Evolutionary conservation across 169 alveolate species (phyloP), one percentile per base, ranked within the genome.

Genomic region (Theileria luwenshuni): DNA sequence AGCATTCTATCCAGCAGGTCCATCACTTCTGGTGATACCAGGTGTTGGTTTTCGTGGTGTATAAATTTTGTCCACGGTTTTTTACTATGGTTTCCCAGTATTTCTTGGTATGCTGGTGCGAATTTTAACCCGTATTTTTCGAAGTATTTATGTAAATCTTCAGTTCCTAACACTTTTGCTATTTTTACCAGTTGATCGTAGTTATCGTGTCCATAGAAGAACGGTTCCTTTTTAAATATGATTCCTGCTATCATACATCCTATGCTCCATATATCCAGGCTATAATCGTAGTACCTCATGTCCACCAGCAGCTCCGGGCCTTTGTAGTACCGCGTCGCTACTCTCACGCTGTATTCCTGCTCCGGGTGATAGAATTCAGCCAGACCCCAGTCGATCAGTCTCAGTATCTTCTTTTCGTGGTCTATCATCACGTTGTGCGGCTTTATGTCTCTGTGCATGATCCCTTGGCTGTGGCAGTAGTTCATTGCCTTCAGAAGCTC

Each of bases 281-380:
- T 94, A 76, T 98, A 98, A 86, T 97, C 99, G 87, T 98, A 98
- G 61, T 86, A 84, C 74, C 92, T 94, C 75, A 95, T 89, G 76
- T 97, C 99, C 30, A 97, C 98, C 23, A 98, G 88, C 21, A 98
- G 90, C 90, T 98, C 99, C 7, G 99, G 99, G 19, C 99, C 99
- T 92, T 98, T 98, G 90, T 95, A 98, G 87, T 98, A 97, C 48
- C 99, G 91, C 64, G 94, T 93, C 19, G 97, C 98, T 10, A 97
- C 99, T 65, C 99, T 86, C 8, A 98, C 99, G 83, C 97, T 98
- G 91, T 97, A 98, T 77, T 96, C 99, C 69, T 95, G 92, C n/a
- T 95, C 97, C n/a, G 98, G 98, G 74, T 95, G 99, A 72, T 98
- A 98, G 88, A 95, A 98, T 89, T 98, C 99, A 13, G 99, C 99